Base-by-base conservation (phyloP, 2,329 filamentous ascomycete genomes). In the Diaporthe citrichinensis region DNA sequence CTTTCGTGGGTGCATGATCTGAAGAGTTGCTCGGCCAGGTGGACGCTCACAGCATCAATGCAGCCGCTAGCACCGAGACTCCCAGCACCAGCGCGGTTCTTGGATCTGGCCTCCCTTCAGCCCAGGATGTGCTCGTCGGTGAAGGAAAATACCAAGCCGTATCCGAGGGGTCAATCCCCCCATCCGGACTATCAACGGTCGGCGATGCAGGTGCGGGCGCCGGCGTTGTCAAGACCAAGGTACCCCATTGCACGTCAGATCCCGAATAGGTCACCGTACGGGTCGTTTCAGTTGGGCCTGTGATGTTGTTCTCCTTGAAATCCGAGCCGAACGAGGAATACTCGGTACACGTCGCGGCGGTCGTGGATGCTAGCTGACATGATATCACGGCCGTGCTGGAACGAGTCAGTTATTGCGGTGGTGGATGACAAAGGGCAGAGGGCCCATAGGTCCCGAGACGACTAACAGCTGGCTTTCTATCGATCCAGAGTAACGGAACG, bases 281-380 rank as follows among this genome's bases (percentile, higher is more conserved):
- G 20, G 81, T 82, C 15, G 85, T 82, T 76, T 87, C 83, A 1
- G 86, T 87, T 55, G 86, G 85, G 0, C 87, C 86, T 2, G 84
- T 84, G 69, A 84, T 73, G 12, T 81, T 80, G 69, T 84, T 85
- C 61, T 85, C 82, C 6, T 80, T 80, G 77, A 85, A 86, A 65
- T 83, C 83, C 7, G 84, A 78, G 55, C 82, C 84, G 71, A 84
- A 85, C 68, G 87, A 88, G 3, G 87, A 87, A 77, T 87, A 88
- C 28, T 87, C 87, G 0, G 86, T 88, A 77, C 87, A 89, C 7
- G 85, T 87, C 25, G 87, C 87, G 14, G 82, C 83, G 6, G 86
- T 87, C 7, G 82, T 86, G 34, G 83, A 86, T 28, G 82, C 79
- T 34, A 88, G 81, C 23, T 82, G 80, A 79, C 87, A 89, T 72